Conservation (phyloP, 441 rosid genomes). For the Jatropha multifida region DNA sequence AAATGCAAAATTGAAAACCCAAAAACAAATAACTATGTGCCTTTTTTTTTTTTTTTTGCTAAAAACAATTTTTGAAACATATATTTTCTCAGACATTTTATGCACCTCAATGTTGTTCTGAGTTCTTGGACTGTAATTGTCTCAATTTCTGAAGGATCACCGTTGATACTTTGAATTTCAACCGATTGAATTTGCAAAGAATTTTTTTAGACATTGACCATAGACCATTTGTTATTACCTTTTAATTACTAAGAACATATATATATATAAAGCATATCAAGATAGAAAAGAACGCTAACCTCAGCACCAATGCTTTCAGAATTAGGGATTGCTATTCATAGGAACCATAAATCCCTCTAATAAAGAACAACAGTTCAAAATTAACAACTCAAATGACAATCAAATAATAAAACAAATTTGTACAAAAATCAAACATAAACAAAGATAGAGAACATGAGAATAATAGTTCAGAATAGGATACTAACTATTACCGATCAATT, state of each 20-base stretch:
- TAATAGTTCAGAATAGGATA: no score
- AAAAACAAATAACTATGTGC: no score
- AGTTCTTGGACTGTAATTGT: slow-evolving; percentile 76
- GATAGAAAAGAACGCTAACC: slow-evolving; percentile 20
- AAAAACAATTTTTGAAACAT: not conserved
- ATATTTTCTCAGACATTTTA: not conserved
- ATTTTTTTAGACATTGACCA: slow-evolving; percentile 26
- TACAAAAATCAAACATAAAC: no score
- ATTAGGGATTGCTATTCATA: slow-evolving; percentile 12
- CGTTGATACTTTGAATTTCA: slow-evolving; percentile 36
- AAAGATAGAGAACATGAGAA: no score
- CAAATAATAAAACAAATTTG: no score
- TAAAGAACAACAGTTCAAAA: no score
- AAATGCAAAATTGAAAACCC: no score
- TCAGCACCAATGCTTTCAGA: slow-evolving; percentile 18
- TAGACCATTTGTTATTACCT: not conserved
- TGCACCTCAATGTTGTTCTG: slow-evolving; percentile 59
- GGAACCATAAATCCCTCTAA: no score
- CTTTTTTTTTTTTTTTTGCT: not conserved
- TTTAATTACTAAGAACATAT: not conserved
- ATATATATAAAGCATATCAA: not conserved
- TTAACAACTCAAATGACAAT: no score
- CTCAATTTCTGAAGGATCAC: slow-evolving; percentile 48
- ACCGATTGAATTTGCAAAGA: slow-evolving; percentile 1
- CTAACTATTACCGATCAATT: no score